A percentile compares a stretch with the other conserved stretches of the same genome.
These are phyloP conservation scores for Truncatella angustata DNA, from an alignment of 2,329 filamentous ascomycete genomes.

Conservation along the genomic window DNA sequence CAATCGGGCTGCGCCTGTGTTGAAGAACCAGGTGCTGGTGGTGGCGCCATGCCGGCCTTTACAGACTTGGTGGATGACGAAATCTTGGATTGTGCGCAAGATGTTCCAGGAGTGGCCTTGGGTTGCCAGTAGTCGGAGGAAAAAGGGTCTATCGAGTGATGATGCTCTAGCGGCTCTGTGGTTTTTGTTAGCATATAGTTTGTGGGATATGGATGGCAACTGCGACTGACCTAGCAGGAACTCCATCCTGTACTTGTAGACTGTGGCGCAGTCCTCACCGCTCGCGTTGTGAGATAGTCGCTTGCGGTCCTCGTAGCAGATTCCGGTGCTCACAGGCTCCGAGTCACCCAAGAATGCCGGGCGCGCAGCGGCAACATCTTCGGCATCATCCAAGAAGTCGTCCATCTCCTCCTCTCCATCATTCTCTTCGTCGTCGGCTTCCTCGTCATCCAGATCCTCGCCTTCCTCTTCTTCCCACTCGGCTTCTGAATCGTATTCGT, in stretches of 20 bases:
- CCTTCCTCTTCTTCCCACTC: slow-evolving; percentile 78
- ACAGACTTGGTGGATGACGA: slow-evolving; percentile 10
- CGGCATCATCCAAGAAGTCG: slow-evolving; percentile 84
- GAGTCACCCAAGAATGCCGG: slow-evolving; percentile 57
- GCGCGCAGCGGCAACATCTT: slow-evolving; percentile 49
- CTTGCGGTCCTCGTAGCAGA: slow-evolving; percentile 74
- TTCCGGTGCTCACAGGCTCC: slow-evolving; percentile 73
- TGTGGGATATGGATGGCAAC: background rate
- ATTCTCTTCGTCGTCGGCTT: slow-evolving; percentile 67
- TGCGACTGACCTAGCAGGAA: slow-evolving; percentile 63
- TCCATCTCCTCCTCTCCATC: slow-evolving; percentile 80
- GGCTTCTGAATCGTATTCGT: slow-evolving; percentile 83
- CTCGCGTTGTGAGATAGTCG: slow-evolving; percentile 42
- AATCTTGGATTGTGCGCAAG: background rate
- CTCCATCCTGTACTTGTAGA: slow-evolving; percentile 68
- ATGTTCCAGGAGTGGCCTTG: background rate
- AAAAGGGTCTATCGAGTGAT: slow-evolving; percentile 73
- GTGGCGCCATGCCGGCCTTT: slow-evolving; percentile 19
- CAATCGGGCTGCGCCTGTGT: background rate
- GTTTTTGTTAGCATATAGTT: background rate
- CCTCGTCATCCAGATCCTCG: slow-evolving; percentile 54
- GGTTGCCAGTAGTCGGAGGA: slow-evolving; percentile 75
- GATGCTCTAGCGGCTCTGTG: slow-evolving; percentile 47
- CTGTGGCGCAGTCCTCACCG: slow-evolving; percentile 27
- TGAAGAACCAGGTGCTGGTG: slow-evolving; percentile 13